These are phyloP conservation scores for Claviceps pazoutovae DNA, from an alignment of 2,329 filamentous ascomycete species.

Conservation along the genomic window DNA sequence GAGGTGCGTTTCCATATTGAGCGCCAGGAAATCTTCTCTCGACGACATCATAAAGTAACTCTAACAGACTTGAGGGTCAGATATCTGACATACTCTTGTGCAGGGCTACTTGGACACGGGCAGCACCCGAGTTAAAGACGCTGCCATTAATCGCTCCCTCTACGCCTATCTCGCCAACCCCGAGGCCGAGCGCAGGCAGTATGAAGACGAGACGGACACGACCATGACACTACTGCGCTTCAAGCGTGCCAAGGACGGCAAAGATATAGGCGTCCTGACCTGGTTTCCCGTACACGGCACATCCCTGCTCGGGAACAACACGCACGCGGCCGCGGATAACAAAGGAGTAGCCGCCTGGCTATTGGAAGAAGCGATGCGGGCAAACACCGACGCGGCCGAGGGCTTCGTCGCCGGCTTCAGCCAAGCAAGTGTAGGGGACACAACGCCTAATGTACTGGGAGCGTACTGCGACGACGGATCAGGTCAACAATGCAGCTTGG, in stretches of 20 bases:
- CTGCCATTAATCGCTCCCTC: slow-evolving; percentile 79
- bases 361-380: slow-evolving; percentile 56
- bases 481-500: slow-evolving; percentile 54
- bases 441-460: slow-evolving; percentile 73
- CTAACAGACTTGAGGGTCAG: too few species aligned
- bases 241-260: slow-evolving; percentile 56
- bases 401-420: slow-evolving; percentile 84
- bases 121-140: slow-evolving; percentile 53
- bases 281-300: slow-evolving; percentile 93
- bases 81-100: too few species aligned
- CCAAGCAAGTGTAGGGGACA: slow-evolving; percentile 83
- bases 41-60: neutral
- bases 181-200: slow-evolving; percentile 55
- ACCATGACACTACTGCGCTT: slow-evolving; percentile 68
- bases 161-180: slow-evolving; percentile 85
- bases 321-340: slow-evolving; percentile 83
- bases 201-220: slow-evolving; percentile 40
- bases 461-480: slow-evolving; percentile 83
- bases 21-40: neutral
- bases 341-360: slow-evolving; percentile 84
- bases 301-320: slow-evolving; percentile 83
- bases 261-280: slow-evolving; percentile 67
- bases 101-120: slow-evolving; percentile 57
- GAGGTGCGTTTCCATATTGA: slow-evolving; percentile 20
- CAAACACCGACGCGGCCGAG: slow-evolving; percentile 40